A percentile compares a stretch with the other conserved stretches of the same genome.
These are phyloP conservation scores for Lycium barbarum DNA, from an alignment of 257 asterid species.

Conservation along the genomic window DNA sequence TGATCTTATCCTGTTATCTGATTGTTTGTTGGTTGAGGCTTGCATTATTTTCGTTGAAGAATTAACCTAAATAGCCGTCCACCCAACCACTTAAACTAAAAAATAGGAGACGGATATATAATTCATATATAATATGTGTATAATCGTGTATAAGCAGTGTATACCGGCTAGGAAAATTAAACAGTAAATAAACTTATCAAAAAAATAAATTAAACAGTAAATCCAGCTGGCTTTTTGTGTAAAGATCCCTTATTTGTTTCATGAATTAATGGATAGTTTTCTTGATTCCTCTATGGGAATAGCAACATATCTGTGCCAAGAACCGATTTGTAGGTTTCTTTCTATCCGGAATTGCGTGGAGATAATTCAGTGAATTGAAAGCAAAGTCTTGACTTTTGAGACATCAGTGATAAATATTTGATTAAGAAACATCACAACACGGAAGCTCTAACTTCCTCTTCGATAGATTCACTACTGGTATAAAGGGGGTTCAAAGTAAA, in stretches of 20 bases:
- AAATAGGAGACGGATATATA: too few species aligned
- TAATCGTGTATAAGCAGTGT: too few species aligned
- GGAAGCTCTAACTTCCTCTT: not conserved
- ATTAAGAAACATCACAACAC: not conserved
- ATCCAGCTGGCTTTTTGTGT: not conserved
- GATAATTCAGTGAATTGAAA: not conserved
- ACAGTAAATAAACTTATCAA: too few species aligned
- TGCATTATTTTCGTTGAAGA: not conserved
- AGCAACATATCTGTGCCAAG: not conserved
- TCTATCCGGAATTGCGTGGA: not conserved
- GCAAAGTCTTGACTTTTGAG: not conserved
- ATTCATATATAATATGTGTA: too few species aligned
- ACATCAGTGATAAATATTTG: not conserved
- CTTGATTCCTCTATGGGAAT: constrained; percentile 2
- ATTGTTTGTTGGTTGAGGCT: not conserved
- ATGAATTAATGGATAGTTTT: not conserved
- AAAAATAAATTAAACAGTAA: too few species aligned
- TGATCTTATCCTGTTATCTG: not conserved
- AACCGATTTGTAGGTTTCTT: not conserved
- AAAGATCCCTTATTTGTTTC: not conserved
- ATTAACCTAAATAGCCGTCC: too few species aligned
- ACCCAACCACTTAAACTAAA: too few species aligned
- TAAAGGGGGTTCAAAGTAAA: too few species aligned
- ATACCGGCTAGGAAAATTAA: too few species aligned
- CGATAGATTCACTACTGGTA: too few species aligned